A percentile compares a stretch with the other conserved stretches of the same genome.
These are phyloP conservation scores for Carallia brachiata DNA, from an alignment of 345 rosid genomes.

Conservation along the genomic window DNA sequence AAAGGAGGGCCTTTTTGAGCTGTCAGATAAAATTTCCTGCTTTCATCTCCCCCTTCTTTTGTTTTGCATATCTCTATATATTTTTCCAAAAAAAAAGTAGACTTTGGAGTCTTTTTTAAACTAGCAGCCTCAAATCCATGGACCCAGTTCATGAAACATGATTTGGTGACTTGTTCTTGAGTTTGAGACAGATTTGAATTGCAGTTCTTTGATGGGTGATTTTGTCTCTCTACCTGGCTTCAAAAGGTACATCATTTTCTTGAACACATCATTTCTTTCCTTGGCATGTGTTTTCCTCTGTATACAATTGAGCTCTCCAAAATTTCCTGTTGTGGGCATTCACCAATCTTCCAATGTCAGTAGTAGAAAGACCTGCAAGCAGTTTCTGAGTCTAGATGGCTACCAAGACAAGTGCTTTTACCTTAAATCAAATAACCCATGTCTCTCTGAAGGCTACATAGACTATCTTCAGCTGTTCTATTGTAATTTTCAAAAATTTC, in stretches of 20 bases:
- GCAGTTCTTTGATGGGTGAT: conserved; percentile 29
- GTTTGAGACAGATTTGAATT: neutral
- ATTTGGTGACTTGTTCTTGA: neutral
- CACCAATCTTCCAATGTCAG: conserved; percentile 21
- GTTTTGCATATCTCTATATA: neutral
- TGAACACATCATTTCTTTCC: conserved; percentile 41
- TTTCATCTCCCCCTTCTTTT: neutral
- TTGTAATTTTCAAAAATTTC: conserved; percentile 55
- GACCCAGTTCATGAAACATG: conserved; percentile 12
- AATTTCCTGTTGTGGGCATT: conserved; percentile 15
- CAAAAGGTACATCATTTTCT: conserved; percentile 30
- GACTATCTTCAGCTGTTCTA: conserved; percentile 67
- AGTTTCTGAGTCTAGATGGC: conserved; percentile 33
- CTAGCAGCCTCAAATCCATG: neutral
- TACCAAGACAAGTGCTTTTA: conserved; percentile 39
- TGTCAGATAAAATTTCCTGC: neutral
- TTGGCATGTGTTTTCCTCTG: conserved; percentile 35
- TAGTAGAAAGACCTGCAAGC: conserved; percentile 30
- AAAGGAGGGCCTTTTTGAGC: neutral
- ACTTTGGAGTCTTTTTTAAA: neutral
- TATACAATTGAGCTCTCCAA: conserved; percentile 18
- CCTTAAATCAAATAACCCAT: conserved; percentile 31
- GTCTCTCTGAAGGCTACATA: conserved; percentile 65
- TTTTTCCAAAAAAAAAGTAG: too few relatives aligned
- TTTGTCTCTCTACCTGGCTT: conserved; percentile 9